Evolutionary conservation across 768 basidiomycete species (phyloP).

Genomic region (Auricularia sp.): DNA sequence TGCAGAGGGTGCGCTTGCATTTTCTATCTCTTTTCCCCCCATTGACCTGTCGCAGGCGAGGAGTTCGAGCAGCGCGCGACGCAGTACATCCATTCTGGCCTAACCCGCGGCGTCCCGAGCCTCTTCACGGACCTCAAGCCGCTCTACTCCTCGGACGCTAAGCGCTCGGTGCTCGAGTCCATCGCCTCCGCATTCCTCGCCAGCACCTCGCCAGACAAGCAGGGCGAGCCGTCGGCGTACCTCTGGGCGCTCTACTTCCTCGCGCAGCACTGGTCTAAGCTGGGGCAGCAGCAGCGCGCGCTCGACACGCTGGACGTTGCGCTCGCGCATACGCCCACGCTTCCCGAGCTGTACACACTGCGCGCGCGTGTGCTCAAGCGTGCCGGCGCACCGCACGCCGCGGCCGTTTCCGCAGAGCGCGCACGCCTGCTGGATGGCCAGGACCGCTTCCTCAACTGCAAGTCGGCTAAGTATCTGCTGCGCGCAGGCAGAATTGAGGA

Average conservation of each 20-base stretch:
- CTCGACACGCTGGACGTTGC: slow-evolving; percentile 56
- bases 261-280: slow-evolving; percentile 73
- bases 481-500: slow-evolving; percentile 72
- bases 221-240: slow-evolving; percentile 54
- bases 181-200: slow-evolving; percentile 45
- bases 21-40: not conserved
- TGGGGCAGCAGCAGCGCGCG: slow-evolving; percentile 40
- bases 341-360: slow-evolving; percentile 80
- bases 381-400: slow-evolving; percentile 66
- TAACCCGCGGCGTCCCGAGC: slow-evolving; percentile 84
- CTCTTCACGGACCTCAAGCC: slow-evolving; percentile 87
- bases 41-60: slow-evolving; percentile 35
- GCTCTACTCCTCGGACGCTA: slow-evolving; percentile 57
- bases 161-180: slow-evolving; percentile 59
- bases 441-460: slow-evolving; percentile 91
- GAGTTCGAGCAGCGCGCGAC: slow-evolving; percentile 55
- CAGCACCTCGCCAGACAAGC: slow-evolving; percentile 12
- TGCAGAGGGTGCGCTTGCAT: slow-evolving; percentile 33
- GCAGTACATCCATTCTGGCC: slow-evolving; percentile 56
- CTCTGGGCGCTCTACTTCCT: slow-evolving; percentile 96
- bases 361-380: slow-evolving; percentile 81
- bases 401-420: slow-evolving; percentile 66
- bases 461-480: slow-evolving; percentile 82
- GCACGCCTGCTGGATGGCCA: slow-evolving; percentile 83
- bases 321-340: slow-evolving; percentile 77